Base-by-base conservation (phyloP, 2,329 filamentous ascomycete genomes). In the Boeremia exigua region DNA sequence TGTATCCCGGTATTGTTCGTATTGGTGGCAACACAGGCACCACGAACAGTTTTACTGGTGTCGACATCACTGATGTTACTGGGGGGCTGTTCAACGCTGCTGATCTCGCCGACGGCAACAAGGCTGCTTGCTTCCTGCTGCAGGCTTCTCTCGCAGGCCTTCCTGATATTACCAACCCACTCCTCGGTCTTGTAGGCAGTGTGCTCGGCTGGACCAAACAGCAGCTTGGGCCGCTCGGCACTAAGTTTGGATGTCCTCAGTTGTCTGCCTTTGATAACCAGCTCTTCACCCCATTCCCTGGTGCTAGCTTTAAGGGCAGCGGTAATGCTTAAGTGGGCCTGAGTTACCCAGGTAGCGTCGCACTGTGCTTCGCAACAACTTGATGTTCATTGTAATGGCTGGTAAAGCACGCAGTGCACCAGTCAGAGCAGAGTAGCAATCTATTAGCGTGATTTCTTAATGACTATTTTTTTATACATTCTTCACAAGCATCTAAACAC, bases 21-120 rank as follows among this genome's bases (percentile, higher is more conserved):
- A 14, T 66, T 15, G 63, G 63, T n/a, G 62, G 63, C 11, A 66
- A 66, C 15, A 66, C 63, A 1, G 62, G 62, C 8, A 60, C 59
- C 4, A 55, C 55, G 3, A 62, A 66, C 17, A 51, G 62, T 0
- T 66, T 66, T 23, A 56, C 59, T 14, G 62, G 62, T 9, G 54
- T 66, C 11, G 58, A 66, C 23, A 37, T 66, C 3, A 45, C 40
- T 1, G 60, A 66, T 9, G 48, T 66, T 2, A 66, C 63, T 11
- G 60, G 62, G 7, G 62, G 62, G 25, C 54, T 54, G 4, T 63
- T 62, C 51, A 65, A 66, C 9, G 51, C 47, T 7, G 53, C 38
- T 9, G 56, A 46, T 14, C 52, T 66, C 15, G 51, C 56, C 4
- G 47, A 63, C 15, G 62, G 62, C 14, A 66, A 66, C 39, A 65